Evolutionary conservation across 2,329 filamentous ascomycete species (phyloP).

Genomic region (Colletotrichum sp.): DNA sequence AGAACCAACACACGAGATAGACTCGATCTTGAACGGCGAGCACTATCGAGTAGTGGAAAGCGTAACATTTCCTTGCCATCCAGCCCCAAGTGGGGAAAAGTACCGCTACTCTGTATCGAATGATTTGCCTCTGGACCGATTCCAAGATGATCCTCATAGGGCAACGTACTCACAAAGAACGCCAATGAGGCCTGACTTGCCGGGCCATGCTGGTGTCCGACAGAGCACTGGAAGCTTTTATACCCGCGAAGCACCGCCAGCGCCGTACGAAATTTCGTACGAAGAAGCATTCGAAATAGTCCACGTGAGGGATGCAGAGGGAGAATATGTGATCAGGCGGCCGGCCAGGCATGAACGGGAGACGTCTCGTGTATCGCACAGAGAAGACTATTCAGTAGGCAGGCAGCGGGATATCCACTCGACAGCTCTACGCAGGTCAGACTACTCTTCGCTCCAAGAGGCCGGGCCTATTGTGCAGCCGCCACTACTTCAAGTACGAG

Average conservation of each 20-base stretch:
- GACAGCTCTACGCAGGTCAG: neutral
- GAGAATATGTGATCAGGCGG: slow-evolving; percentile 50
- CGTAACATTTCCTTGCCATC: neutral
- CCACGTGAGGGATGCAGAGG: slow-evolving; percentile 45
- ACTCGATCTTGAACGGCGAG: neutral
- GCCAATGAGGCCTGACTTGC: neutral
- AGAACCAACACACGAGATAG: neutral
- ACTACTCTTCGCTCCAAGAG: neutral
- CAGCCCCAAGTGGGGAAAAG: neutral
- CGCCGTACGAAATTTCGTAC: slow-evolving; percentile 30
- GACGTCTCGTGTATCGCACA: slow-evolving; percentile 16
- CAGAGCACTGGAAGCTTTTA: neutral
- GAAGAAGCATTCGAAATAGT: slow-evolving; percentile 48
- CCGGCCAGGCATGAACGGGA: slow-evolving; percentile 39
- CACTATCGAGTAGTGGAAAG: neutral
- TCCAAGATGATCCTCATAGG: neutral
- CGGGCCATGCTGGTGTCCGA: neutral
- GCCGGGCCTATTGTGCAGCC: neutral
- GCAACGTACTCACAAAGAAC: neutral
- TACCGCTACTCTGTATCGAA: neutral
- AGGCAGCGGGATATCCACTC: neutral
- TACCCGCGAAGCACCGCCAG: neutral
- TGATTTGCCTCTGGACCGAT: neutral
- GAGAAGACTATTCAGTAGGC: slow-evolving; percentile 1
- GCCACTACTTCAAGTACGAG: neutral